Percentiles rank a stretch among this genome's conserved stretches.
Conservation (phyloP, 176 grass and related monocot genomes). For the Aegilops bicornis region DNA sequence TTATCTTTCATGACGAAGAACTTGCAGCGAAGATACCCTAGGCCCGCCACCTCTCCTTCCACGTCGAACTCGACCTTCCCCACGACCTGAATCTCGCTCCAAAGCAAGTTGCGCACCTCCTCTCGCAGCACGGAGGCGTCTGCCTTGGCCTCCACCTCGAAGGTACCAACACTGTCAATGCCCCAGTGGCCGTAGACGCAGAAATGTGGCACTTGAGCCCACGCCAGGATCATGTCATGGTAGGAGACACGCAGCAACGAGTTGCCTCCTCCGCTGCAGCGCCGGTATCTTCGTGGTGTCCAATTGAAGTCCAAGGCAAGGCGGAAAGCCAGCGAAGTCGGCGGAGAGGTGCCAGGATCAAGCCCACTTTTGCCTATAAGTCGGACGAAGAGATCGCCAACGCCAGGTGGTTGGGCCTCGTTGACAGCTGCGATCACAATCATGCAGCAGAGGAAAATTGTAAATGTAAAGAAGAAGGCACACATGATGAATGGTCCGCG, state of each 20-base stretch:
- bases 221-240: slow-evolving; percentile 13
- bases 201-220: neutral
- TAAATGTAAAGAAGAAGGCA: too few species aligned
- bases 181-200: neutral
- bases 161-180: neutral
- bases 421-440: too few species aligned
- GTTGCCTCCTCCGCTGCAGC: neutral
- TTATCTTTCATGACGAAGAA: neutral
- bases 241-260: slow-evolving; percentile 1
- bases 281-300: neutral
- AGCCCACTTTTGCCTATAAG: neutral
- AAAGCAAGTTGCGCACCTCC: neutral
- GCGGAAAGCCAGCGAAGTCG: neutral
- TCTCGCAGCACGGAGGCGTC: neutral
- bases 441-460: too few species aligned
- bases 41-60: neutral
- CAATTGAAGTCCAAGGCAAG: neutral
- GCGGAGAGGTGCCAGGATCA: neutral
- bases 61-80: too few species aligned
- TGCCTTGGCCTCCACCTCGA: neutral
- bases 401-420: too few species aligned
- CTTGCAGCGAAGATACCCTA: neutral
- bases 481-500: too few species aligned
- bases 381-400: neutral
- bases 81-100: neutral